Conservation (phyloP, 2,329 filamentous ascomycete genomes). For the Coniochaeta ligniaria region DNA sequence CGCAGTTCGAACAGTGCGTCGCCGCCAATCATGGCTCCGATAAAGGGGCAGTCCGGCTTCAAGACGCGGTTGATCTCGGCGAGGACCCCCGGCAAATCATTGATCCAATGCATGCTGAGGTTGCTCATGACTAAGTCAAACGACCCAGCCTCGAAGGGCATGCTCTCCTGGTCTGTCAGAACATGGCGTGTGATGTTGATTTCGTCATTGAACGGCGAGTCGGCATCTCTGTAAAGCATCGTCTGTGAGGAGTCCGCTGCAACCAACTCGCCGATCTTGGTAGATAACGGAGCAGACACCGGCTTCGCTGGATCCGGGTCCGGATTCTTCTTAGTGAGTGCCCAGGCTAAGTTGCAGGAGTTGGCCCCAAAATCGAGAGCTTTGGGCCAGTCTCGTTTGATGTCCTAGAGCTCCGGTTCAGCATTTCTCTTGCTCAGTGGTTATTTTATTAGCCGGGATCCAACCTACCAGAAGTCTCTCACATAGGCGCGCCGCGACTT, state of each 20-base stretch:
- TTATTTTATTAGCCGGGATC: background rate
- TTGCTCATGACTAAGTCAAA: constrained; percentile 91
- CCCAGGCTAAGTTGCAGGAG: constrained; percentile 86
- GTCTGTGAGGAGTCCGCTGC: constrained; percentile 75
- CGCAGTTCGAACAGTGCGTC: constrained; percentile 91
- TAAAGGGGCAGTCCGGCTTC: constrained; percentile 85
- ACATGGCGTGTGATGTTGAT: constrained; percentile 69
- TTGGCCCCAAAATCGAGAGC: constrained; percentile 93
- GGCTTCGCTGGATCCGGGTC: constrained; percentile 52
- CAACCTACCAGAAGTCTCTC: constrained; percentile 69
- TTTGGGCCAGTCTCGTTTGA: constrained; percentile 78
- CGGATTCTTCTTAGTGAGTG: constrained; percentile 64
- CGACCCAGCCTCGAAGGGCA: constrained; percentile 67
- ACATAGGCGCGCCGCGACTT: constrained; percentile 76
- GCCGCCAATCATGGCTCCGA: constrained; percentile 93
- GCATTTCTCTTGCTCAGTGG: background rate
- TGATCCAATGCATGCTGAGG: constrained; percentile 92
- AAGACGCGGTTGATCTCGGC: constrained; percentile 79
- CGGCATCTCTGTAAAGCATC: constrained; percentile 73
- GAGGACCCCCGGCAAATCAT: constrained; percentile 82
- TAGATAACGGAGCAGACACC: constrained; percentile 58
- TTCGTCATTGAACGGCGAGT: constrained; percentile 65
- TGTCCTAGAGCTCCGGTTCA: constrained; percentile 52
- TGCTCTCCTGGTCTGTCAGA: constrained; percentile 62
- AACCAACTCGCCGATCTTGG: constrained; percentile 65